These are phyloP conservation scores for Hyphopichia pseudoburtonii DNA, from an alignment of 1,139 yeast species.

Conservation along the genomic window DNA sequence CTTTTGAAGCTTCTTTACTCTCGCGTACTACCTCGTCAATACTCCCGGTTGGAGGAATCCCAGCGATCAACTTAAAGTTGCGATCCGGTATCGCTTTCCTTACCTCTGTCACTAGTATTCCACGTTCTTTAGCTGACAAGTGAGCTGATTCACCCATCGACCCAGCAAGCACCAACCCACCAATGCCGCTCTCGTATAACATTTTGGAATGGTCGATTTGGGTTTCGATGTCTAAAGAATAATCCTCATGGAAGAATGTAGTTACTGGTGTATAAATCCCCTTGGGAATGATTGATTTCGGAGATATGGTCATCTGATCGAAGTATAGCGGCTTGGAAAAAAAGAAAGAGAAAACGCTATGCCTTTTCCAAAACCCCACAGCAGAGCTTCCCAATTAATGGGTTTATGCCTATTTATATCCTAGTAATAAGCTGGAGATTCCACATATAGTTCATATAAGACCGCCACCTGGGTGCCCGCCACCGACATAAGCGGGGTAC, in stretches of 20 bases:
- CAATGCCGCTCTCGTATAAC: conserved; percentile 41
- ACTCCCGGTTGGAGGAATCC: conserved; percentile 22
- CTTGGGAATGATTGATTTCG: too few species aligned
- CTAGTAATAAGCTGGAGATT: too few species aligned
- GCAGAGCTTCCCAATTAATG: too few species aligned
- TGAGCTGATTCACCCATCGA: conserved; percentile 46
- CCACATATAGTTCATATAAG: too few species aligned
- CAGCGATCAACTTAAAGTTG: conserved; percentile 27
- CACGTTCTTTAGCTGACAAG: conserved; percentile 33
- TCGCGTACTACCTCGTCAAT: conserved; percentile 22
- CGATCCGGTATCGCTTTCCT: conserved; percentile 21
- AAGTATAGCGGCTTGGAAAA: too few species aligned
- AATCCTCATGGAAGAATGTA: conserved; percentile 44
- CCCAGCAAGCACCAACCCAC: conserved; percentile 49
- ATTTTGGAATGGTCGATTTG: conserved; percentile 43
- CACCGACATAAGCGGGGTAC: too few species aligned
- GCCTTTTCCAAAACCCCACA: too few species aligned
- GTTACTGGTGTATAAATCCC: conserved; percentile 52
- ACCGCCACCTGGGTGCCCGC: too few species aligned
- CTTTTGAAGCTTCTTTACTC: conserved; percentile 17
- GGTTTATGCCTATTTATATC: too few species aligned
- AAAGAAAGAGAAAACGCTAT: too few species aligned
- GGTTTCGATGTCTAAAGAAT: conserved; percentile 38
- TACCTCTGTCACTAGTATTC: conserved; percentile 19
- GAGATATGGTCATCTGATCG: too few species aligned